Evolutionary conservation across 305 asterid genomes (phyloP), one percentile per base, ranked within the genome.

Genomic region (Fraxinus floribunda): DNA sequence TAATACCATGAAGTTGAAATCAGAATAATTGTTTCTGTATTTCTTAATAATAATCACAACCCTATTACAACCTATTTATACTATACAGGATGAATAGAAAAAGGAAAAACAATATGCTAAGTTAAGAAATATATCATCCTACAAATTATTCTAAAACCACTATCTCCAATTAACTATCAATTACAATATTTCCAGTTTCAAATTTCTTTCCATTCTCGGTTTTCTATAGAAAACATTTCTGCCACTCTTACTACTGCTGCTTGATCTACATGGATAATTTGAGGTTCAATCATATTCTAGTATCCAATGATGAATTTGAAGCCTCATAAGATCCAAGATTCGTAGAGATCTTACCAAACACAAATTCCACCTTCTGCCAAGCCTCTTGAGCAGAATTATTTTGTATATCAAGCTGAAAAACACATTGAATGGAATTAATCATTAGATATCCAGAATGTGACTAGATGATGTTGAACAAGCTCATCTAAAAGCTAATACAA

Each of bases 331-430:
- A 71, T 30, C 76, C 44, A 16, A 84, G 75, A 85, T 29, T 49
- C 44, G 36, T 75, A 74, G 77, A 82, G 89, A 77, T 22, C 91
- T 91, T 89, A 96, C 99, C 99, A 87, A 96, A 96, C 86, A 91
- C 82, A 78, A 96, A 96, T 87, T 94, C 99, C 77, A 89, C 85
- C 84, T 82, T 89, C 91, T 96, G 98, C 99, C 99, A 96, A 83
- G 88, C 88, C 77, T 46, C 87, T 86, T 96, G 99, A 83, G 89
- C 94, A 85, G 98, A 89, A 85, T 78, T 94, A 80, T 96, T 86
- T 81, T 87, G 87, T 86, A 94, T 96, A 86, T 96, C 99, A 82
- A 96, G 99, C 99, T 96, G 95, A 89, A 88, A 71, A 71, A 82
- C 34, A 30, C 82, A 86, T 78, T 76, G 26, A 49, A 72, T 26